Percentiles rank a stretch among this genome's conserved stretches.
These are phyloP conservation scores for Ephemerocybe angulata DNA, from an alignment of 768 basidiomycete genomes.

Conservation along the genomic window DNA sequence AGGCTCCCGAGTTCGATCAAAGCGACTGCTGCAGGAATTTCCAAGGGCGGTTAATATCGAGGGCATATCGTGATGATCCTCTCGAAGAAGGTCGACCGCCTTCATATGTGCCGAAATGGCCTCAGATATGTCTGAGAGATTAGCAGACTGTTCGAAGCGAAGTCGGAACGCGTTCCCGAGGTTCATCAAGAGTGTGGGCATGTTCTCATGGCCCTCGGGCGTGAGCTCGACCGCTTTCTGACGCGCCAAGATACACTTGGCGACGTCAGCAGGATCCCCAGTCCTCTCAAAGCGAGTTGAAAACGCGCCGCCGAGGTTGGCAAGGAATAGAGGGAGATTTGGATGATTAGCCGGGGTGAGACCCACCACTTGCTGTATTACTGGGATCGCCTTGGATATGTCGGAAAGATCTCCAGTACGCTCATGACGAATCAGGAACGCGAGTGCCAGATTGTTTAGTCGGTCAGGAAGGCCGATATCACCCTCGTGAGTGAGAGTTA, in stretches of 20 bases:
- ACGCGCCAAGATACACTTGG: constrained; percentile 5
- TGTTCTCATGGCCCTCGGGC: neutral
- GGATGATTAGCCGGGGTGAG: constrained; percentile 15
- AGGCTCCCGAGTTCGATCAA: constrained; percentile 14
- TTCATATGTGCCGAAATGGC: constrained; percentile 9
- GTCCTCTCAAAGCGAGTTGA: constrained; percentile 17
- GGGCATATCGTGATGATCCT: neutral
- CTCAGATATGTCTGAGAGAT: constrained; percentile 10
- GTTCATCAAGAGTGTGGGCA: neutral
- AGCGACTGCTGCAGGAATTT: too few relatives aligned
- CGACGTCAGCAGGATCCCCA: constrained; percentile 17
- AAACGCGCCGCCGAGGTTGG: constrained; percentile 17
- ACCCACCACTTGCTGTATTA: neutral
- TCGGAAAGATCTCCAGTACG: neutral
- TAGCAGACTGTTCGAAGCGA: constrained; percentile 2
- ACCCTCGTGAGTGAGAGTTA: neutral
- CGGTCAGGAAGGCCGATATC: neutral
- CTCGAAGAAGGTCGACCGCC: constrained; percentile 8
- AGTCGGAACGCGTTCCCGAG: constrained; percentile 14
- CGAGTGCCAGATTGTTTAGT: neutral
- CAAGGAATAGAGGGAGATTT: constrained; percentile 12
- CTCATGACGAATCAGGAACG: neutral
- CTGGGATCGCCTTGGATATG: neutral
- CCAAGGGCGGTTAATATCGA: too few relatives aligned
- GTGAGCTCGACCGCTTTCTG: constrained; percentile 5